Evolutionary conservation across 2,329 filamentous ascomycete species (phyloP).

Genomic region (Berkeleyomyces rouxiae): DNA sequence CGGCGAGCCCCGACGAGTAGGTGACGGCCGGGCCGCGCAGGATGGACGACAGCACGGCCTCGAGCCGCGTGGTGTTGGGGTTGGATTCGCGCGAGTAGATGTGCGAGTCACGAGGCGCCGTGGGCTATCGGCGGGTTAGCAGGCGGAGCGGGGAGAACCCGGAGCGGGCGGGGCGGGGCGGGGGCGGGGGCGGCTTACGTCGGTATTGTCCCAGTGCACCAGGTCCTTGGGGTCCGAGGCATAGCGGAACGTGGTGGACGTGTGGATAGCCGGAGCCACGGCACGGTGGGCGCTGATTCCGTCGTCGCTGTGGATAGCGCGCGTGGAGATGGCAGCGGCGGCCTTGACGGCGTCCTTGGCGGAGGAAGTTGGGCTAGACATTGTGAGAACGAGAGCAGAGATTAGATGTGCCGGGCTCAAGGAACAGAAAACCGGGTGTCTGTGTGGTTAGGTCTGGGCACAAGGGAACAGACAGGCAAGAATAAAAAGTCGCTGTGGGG

Average conservation of each 20-base stretch:
- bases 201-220: conserved; percentile 30
- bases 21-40: conserved; percentile 54
- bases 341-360: conserved; percentile 7
- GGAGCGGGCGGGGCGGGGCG: neutral
- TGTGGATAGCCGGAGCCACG: conserved; percentile 76
- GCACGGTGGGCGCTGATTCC: conserved; percentile 55
- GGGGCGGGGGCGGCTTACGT: conserved; percentile 29
- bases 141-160: neutral
- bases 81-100: conserved; percentile 70
- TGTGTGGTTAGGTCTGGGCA: too few species aligned
- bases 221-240: conserved; percentile 51
- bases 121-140: conserved; percentile 22
- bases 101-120: conserved; percentile 42
- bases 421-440: too few species aligned
- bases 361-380: neutral
- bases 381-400: neutral
- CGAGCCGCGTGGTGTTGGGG: conserved; percentile 71
- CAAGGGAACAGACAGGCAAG: too few species aligned
- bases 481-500: too few species aligned
- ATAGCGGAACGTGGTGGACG: conserved; percentile 86
- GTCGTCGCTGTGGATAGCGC: conserved; percentile 71
- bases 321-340: conserved; percentile 39
- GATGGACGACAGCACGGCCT: conserved; percentile 61
- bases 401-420: neutral
- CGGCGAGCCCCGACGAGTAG: conserved; percentile 72